phyloP scores from a whole-genome alignment of 208 protist species.

The Leishmania guyanensis region DNA sequence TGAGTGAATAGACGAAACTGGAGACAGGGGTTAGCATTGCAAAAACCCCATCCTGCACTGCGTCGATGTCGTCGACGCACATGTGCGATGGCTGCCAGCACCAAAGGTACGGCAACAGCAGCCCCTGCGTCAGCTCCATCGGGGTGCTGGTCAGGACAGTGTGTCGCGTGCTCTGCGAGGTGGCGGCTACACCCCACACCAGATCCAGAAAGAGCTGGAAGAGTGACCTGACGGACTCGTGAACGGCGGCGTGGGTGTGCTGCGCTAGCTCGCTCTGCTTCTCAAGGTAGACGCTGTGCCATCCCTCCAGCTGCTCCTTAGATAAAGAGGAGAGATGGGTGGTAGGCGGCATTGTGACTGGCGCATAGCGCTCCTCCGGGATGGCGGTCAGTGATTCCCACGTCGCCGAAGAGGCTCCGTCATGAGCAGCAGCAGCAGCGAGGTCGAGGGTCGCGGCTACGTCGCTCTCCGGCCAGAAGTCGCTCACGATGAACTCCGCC shows the following conservation, averaged over 20 bases:
- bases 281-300: slow-evolving; percentile 60
- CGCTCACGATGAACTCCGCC: slow-evolving; percentile 19
- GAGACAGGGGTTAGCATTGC: slow-evolving; percentile 68
- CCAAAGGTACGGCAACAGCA: slow-evolving; percentile 61
- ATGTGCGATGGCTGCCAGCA: slow-evolving; percentile 65
- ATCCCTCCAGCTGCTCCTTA: slow-evolving; percentile 50
- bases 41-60: slow-evolving; percentile 60
- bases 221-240: slow-evolving; percentile 45
- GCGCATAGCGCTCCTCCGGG: slow-evolving; percentile 26
- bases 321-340: slow-evolving; percentile 39
- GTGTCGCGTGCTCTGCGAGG: slow-evolving; percentile 60
- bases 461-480: slow-evolving; percentile 34
- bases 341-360: slow-evolving; percentile 45
- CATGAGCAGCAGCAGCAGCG: not conserved
- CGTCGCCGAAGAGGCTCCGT: not conserved
- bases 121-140: slow-evolving; percentile 40
- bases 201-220: slow-evolving; percentile 67
- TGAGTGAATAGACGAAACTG: slow-evolving; percentile 56
- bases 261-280: slow-evolving; percentile 61
- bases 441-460: slow-evolving; percentile 17
- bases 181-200: slow-evolving; percentile 56
- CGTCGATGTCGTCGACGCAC: slow-evolving; percentile 77
- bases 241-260: slow-evolving; percentile 43
- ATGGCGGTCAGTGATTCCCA: slow-evolving; percentile 23
- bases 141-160: slow-evolving; percentile 47